Conservation (phyloP, 2,329 filamentous ascomycete species). For the Aspergillus sp. region DNA sequence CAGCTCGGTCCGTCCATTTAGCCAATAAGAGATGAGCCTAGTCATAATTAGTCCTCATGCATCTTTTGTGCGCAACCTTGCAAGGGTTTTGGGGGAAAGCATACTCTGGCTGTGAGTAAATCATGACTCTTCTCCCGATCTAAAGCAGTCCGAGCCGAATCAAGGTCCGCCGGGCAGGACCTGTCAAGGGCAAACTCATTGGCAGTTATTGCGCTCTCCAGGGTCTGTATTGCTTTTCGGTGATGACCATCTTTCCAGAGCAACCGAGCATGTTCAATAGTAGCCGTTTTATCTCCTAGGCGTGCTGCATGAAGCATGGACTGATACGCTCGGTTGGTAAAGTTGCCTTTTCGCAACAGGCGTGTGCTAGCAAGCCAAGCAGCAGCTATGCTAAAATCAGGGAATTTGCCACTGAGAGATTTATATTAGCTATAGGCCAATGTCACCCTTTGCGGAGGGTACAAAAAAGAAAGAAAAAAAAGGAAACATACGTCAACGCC, state of each 20-base stretch:
- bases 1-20: constrained; percentile 95
- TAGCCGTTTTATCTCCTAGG: constrained; percentile 80
- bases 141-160: constrained; percentile 37
- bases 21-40: constrained; percentile 83
- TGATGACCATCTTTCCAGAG: constrained; percentile 93
- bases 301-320: constrained; percentile 85
- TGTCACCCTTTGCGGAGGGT: background rate
- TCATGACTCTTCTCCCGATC: constrained; percentile 52
- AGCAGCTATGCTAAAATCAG: constrained; percentile 71
- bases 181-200: constrained; percentile 66
- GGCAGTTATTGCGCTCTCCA: constrained; percentile 80
- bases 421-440: constrained; percentile 25
- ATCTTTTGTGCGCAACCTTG: too few species aligned
- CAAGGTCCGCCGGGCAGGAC: constrained; percentile 34
- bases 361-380: constrained; percentile 84
- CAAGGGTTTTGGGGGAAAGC: background rate
- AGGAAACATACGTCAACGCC: constrained; percentile 58
- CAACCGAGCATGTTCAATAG: constrained; percentile 89
- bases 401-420: constrained; percentile 52
- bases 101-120: constrained; percentile 46
- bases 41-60: constrained; percentile 6
- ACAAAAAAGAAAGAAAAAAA: too few species aligned
- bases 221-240: constrained; percentile 87
- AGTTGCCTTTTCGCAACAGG: constrained; percentile 80
- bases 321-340: constrained; percentile 85